A percentile compares a stretch with the other conserved stretches of the same genome.
Conservation (phyloP, 768 basidiomycete genomes). For the Pulveroboletus ravenelii region DNA sequence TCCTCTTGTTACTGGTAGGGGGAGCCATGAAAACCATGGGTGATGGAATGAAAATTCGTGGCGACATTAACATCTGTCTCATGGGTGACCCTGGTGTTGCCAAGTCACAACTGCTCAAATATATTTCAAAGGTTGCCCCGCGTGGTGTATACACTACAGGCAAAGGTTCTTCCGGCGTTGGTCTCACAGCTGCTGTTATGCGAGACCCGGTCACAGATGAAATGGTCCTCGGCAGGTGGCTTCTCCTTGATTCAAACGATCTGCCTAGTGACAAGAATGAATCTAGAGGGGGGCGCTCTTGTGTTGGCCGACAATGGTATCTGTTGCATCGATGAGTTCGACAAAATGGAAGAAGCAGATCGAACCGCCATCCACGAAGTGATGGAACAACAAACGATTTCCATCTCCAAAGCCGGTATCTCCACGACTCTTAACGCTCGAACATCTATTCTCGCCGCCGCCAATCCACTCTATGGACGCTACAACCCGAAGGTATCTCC, state of each 20-base stretch:
- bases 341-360: slow-evolving; percentile 99
- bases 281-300: slow-evolving; percentile 94
- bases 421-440: slow-evolving; percentile 97
- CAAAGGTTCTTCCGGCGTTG: slow-evolving; percentile 97
- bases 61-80: slow-evolving; percentile 94
- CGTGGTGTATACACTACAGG: slow-evolving; percentile 98
- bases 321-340: slow-evolving; percentile 99
- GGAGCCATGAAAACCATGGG: slow-evolving; percentile 94
- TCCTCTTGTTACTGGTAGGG: slow-evolving; percentile 87
- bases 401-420: slow-evolving; percentile 98
- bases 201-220: slow-evolving; percentile 98
- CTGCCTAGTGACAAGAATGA: slow-evolving; percentile 8
- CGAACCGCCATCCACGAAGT: slow-evolving; percentile 99
- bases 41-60: slow-evolving; percentile 98
- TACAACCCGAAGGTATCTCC: slow-evolving; percentile 98
- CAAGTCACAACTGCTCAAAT: slow-evolving; percentile 95
- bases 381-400: slow-evolving; percentile 99
- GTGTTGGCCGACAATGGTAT: slow-evolving; percentile 99
- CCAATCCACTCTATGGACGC: slow-evolving; percentile 95
- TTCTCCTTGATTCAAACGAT: background rate
- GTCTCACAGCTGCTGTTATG: slow-evolving; percentile 98
- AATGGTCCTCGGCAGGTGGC: slow-evolving; percentile 87
- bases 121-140: slow-evolving; percentile 97
- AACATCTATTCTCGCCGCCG: slow-evolving; percentile 95
- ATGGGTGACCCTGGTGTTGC: slow-evolving; percentile 99